Conservation (phyloP, 805 yeast genomes). For the Brettanomyces bruxellensis region DNA sequence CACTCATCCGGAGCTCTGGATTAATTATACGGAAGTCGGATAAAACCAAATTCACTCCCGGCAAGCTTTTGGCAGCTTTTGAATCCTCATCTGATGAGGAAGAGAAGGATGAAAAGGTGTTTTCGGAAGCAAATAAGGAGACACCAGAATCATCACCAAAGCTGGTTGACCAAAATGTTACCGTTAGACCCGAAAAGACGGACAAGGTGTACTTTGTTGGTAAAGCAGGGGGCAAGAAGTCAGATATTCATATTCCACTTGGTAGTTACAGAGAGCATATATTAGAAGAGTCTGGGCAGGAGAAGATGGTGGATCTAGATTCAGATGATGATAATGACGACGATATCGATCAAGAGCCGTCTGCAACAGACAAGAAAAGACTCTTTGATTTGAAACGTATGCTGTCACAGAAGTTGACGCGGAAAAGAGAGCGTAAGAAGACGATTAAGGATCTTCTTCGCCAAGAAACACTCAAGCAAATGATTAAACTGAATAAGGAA, state of each 20-base stretch:
- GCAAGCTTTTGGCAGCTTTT: conserved; percentile 14
- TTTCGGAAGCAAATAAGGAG: conserved; percentile 4
- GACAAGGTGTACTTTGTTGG: too few relatives aligned
- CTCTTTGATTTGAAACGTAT: conserved; percentile 1
- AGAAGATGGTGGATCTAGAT: conserved; percentile 1
- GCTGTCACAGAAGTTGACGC: neutral
- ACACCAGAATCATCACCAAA: conserved; percentile 7
- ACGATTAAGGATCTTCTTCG: conserved; percentile 1
- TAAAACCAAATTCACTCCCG: conserved; percentile 14
- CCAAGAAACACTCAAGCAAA: conserved; percentile 1
- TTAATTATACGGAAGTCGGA: conserved; percentile 10
- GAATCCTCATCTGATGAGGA: conserved; percentile 13
- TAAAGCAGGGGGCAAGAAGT: neutral
- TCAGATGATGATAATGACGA: neutral
- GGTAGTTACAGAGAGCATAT: conserved; percentile 1
- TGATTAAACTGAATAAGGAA: neutral
- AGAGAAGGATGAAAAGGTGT: conserved; percentile 4
- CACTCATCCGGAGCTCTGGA: conserved; percentile 11
- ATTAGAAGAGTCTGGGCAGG: neutral
- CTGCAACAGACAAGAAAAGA: neutral
- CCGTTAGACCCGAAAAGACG: neutral
- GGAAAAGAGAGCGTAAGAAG: neutral
- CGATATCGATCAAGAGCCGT: neutral
- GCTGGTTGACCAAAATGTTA: neutral
- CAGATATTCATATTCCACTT: neutral